phyloP scores from a whole-genome alignment of 148 eudicot species.

The Chenopodium quinoa region DNA sequence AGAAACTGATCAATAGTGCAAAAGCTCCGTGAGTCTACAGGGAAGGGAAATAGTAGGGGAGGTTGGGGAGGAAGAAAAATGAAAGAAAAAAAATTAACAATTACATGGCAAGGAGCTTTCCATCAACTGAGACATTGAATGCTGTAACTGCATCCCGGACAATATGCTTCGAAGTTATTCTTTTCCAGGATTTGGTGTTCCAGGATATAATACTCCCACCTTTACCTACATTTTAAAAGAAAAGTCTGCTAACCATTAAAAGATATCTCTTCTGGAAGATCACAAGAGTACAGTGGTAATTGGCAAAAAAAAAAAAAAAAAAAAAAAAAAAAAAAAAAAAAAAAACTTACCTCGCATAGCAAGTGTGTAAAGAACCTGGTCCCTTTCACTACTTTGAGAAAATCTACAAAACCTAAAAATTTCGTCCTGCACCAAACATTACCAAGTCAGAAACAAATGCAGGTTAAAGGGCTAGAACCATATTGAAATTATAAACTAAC shows the following conservation, averaged over 20 bases:
- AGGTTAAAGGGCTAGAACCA: background rate
- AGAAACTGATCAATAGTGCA: background rate
- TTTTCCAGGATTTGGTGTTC: constrained; percentile 73
- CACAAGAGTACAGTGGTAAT: constrained; percentile 6
- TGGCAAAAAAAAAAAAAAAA: background rate
- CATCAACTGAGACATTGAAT: constrained; percentile 76
- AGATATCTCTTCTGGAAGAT: background rate
- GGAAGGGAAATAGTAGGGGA: background rate
- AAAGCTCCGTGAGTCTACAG: background rate
- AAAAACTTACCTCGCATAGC: constrained; percentile 48
- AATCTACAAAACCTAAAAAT: constrained; percentile 67
- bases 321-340: constrained; percentile 1
- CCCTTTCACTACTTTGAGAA: constrained; percentile 47
- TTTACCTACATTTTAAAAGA: constrained; percentile 42
- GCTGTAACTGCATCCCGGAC: constrained; percentile 68
- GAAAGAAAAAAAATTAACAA: background rate
- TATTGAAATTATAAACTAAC: background rate
- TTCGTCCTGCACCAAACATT: constrained; percentile 54
- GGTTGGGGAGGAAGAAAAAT: background rate
- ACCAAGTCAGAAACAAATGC: constrained; percentile 10
- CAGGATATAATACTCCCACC: constrained; percentile 72
- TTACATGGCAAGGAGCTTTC: constrained; percentile 87
- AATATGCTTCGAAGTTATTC: constrained; percentile 56
- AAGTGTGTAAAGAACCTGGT: constrained; percentile 59
- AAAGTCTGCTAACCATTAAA: constrained; percentile 6